Evolutionary conservation across 179 eudicot species (phyloP), one percentile per base, ranked within the genome.

Genomic region (Pouteria campechiana): DNA sequence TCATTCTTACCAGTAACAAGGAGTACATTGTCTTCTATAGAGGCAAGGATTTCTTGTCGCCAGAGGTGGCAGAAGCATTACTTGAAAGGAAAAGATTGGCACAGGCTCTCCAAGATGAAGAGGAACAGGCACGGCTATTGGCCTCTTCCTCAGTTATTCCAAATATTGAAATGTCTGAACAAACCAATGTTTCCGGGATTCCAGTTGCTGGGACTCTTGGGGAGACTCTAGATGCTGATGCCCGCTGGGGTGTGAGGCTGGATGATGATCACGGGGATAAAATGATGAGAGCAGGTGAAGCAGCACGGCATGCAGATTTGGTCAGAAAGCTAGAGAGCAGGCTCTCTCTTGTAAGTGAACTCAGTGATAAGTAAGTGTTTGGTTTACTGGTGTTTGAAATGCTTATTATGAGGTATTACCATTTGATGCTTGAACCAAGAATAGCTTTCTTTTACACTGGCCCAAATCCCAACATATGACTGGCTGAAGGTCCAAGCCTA

Each of bases 11-110:
- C 17, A 78, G 93, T 58, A 85, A 81, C 83, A 89, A 85, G 65
- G 93, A 89, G 70, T 89, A 78, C 63, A 52, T 89, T 52, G 97
- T 89, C 17, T 89, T 71, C 72, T 89, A 85, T 53, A 64, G 97
- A 47, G 97, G 97, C 44, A 89, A 85, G 58, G 62, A 74, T 50
- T 89, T 89, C 55, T 67, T 89, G 64, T 74, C 93, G 11, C 68
- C 80, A 11, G 90, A 76, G 47, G 81, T 89, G 36, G 68, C 81
- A 7, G 80, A 81, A 70, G 84, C 62, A 46, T 65, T 89, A 57
- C 46, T 89, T 47, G 95, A 89, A 57, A 76, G 92, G 48, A 95
- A 86, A 57, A 81, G 78, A 53, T 46, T 76, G 67, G 84, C 81
- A 34, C 74, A 65, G 69, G 36, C 73, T 52, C 58, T 85, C 25